Conservation (phyloP, 352 stramenopile genomes). For the Phytophthora sojae region DNA sequence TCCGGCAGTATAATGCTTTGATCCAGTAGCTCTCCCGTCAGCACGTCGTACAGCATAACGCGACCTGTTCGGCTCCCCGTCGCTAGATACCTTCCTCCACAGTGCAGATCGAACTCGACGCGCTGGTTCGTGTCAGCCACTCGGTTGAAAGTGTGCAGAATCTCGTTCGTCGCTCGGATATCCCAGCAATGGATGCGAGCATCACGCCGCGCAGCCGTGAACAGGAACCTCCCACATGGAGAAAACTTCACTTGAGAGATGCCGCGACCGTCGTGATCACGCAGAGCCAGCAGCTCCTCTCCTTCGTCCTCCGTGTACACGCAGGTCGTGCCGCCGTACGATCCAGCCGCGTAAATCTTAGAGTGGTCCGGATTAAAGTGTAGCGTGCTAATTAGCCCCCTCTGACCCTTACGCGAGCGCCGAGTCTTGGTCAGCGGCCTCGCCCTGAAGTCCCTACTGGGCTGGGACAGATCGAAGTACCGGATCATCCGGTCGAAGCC, state of each 20-base stretch:
- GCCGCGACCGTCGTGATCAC: slow-evolving; percentile 75
- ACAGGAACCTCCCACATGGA: slow-evolving; percentile 75
- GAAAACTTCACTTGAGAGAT: slow-evolving; percentile 88
- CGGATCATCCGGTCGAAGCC: slow-evolving; percentile 89
- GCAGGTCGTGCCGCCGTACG: slow-evolving; percentile 82
- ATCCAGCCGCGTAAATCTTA: slow-evolving; percentile 87
- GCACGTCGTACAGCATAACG: slow-evolving; percentile 66
- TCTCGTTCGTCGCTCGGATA: slow-evolving; percentile 74
- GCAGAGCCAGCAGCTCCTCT: slow-evolving; percentile 65
- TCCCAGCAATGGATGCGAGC: slow-evolving; percentile 87
- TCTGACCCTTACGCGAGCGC: slow-evolving; percentile 69
- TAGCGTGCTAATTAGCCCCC: slow-evolving; percentile 79
- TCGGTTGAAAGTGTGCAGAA: slow-evolving; percentile 69
- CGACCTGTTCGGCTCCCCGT: slow-evolving; percentile 65
- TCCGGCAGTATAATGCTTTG: slow-evolving; percentile 56
- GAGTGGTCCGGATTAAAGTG: slow-evolving; percentile 88
- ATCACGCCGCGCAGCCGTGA: slow-evolving; percentile 78
- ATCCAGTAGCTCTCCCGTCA: slow-evolving; percentile 60
- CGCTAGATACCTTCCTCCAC: slow-evolving; percentile 61
- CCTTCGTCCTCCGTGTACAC: slow-evolving; percentile 87
- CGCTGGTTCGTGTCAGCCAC: slow-evolving; percentile 77
- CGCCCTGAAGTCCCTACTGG: slow-evolving; percentile 64
- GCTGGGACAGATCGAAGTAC: slow-evolving; percentile 81
- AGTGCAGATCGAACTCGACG: slow-evolving; percentile 83
- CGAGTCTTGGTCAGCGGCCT: slow-evolving; percentile 72